Evolutionary conservation across 2,329 filamentous ascomycete species (phyloP).

Genomic region (Chaetomiaceae sp.): DNA sequence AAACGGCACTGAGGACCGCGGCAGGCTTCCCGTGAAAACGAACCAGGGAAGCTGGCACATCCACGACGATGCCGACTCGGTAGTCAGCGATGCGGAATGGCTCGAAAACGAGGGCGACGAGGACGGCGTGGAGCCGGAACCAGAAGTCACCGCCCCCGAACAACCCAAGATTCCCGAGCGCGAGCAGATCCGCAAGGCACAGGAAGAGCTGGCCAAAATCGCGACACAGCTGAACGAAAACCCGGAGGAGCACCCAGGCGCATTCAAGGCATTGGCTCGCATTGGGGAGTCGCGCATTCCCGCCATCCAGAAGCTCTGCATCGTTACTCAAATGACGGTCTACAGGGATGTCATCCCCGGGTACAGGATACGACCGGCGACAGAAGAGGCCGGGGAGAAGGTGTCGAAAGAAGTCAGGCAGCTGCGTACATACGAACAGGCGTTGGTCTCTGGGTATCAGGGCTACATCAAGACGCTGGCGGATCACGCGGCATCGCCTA

Average conservation of each 20-base stretch:
- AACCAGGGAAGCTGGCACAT: slow-evolving; percentile 60
- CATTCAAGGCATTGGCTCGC: slow-evolving; percentile 70
- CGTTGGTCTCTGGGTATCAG: slow-evolving; percentile 79
- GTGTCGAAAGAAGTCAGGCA: slow-evolving; percentile 87
- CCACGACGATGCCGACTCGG: slow-evolving; percentile 53
- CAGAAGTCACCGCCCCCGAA: slow-evolving; percentile 36
- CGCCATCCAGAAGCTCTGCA: slow-evolving; percentile 75
- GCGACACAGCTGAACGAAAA: slow-evolving; percentile 80
- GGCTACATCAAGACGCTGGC: slow-evolving; percentile 72
- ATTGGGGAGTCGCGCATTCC: slow-evolving; percentile 63
- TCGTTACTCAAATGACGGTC: slow-evolving; percentile 81
- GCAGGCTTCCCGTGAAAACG: slow-evolving; percentile 77
- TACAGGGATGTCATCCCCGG: slow-evolving; percentile 97
- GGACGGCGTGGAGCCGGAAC: slow-evolving; percentile 44
- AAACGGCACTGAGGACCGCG: slow-evolving; percentile 8
- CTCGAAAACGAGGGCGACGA: slow-evolving; percentile 55
- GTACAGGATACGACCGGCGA: slow-evolving; percentile 81
- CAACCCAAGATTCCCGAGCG: slow-evolving; percentile 63
- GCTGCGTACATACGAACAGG: slow-evolving; percentile 78
- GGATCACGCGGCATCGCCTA: slow-evolving; percentile 50
- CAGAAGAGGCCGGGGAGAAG: slow-evolving; percentile 70
- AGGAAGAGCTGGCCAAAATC: slow-evolving; percentile 85
- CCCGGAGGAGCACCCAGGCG: slow-evolving; percentile 80
- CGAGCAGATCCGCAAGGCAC: slow-evolving; percentile 77
- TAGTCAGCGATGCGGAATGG: slow-evolving; percentile 57